These are phyloP conservation scores for Brassica balearica DNA, from an alignment of 441 rosid species.

Conservation along the genomic window DNA sequence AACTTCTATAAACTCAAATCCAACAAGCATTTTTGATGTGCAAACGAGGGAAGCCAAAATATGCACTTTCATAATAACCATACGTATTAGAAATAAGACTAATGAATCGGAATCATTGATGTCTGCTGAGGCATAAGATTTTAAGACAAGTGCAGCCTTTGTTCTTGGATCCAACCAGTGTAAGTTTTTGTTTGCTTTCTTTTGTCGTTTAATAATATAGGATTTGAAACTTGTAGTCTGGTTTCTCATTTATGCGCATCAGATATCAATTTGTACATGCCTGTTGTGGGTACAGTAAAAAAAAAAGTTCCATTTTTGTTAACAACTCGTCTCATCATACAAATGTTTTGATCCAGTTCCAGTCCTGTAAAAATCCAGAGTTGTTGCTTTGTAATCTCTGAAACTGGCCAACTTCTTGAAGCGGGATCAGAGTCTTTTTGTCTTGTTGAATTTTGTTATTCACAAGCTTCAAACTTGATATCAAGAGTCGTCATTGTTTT, in stretches of 20 bases:
- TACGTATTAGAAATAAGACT: too few species aligned
- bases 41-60: too few species aligned
- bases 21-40: too few species aligned
- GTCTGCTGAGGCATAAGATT: too few species aligned
- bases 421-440: not conserved
- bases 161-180: conserved; percentile 73
- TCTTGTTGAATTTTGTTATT: conserved; percentile 3
- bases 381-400: conserved; percentile 2
- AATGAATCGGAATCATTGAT: too few species aligned
- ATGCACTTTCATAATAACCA: too few species aligned
- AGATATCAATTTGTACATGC: not conserved
- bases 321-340: conserved; percentile 6
- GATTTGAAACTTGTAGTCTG: conserved; percentile 50
- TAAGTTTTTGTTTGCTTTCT: conserved; percentile 35
- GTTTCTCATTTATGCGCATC: not conserved
- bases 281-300: not conserved
- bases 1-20: too few species aligned
- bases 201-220: conserved; percentile 9
- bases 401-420: conserved; percentile 16
- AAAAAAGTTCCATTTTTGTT: not conserved
- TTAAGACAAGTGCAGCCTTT: conserved; percentile 20
- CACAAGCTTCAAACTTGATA: conserved; percentile 1
- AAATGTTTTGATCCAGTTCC: not conserved
- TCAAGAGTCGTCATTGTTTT: conserved; percentile 38
- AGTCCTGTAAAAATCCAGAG: not conserved